phyloP scores from a whole-genome alignment of 116 monocot genomes.

The Dioscorea cayenensis region DNA sequence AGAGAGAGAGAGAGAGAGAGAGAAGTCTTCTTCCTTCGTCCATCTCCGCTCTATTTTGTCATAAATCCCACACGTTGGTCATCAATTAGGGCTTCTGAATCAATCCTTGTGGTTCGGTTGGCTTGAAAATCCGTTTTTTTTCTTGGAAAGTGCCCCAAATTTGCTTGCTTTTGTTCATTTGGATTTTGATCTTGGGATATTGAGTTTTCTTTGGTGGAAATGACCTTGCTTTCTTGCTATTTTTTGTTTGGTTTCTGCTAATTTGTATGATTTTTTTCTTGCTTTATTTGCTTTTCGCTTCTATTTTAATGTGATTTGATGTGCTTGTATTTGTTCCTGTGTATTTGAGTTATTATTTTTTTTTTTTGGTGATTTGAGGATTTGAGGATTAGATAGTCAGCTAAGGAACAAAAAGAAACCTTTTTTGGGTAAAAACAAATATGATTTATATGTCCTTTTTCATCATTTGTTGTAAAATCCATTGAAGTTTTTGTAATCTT shows the following conservation, averaged over 20 bases:
- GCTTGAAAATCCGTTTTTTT: neutral
- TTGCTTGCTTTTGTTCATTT: neutral
- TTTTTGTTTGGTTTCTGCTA: neutral
- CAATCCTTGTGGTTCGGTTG: neutral
- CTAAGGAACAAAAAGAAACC: too few relatives aligned
- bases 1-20: neutral
- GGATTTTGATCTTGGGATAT: neutral
- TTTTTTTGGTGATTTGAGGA: too few relatives aligned
- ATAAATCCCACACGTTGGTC: neutral
- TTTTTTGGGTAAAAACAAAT: too few relatives aligned
- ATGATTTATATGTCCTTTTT: too few relatives aligned
- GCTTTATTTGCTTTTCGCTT: too few relatives aligned
- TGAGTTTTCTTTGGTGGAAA: neutral
- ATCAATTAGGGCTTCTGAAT: neutral
- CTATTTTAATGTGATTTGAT: too few relatives aligned
- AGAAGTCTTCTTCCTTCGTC: neutral
- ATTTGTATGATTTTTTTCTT: too few relatives aligned
- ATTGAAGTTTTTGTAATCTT: neutral
- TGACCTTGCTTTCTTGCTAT: neutral
- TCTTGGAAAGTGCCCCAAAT: neutral
- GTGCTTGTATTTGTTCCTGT: too few relatives aligned
- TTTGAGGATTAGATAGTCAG: too few relatives aligned
- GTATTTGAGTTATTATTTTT: too few relatives aligned
- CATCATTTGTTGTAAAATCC: neutral
- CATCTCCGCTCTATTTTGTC: neutral